These are phyloP conservation scores for Pachysandra terminalis DNA, from an alignment of 164 flowering plant genomes.

Conservation along the genomic window DNA sequence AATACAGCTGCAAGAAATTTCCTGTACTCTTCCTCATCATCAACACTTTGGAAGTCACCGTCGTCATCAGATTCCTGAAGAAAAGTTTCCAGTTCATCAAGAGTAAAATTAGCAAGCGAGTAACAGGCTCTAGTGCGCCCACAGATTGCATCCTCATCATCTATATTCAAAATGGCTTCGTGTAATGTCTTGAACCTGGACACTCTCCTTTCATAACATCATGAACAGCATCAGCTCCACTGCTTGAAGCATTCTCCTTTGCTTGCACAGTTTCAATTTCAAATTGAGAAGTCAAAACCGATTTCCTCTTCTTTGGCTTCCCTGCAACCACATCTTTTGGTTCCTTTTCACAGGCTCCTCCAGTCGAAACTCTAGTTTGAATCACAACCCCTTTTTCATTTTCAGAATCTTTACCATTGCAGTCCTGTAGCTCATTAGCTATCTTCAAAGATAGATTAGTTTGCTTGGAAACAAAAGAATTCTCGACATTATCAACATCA, in stretches of 20 bases:
- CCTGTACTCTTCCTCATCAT: constrained; percentile 89
- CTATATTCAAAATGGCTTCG: constrained; percentile 29
- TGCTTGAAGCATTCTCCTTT: constrained; percentile 22
- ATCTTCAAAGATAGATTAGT: constrained; percentile 10
- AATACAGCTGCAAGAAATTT: constrained; percentile 92
- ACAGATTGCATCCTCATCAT: constrained; percentile 82
- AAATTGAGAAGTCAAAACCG: constrained; percentile 10
- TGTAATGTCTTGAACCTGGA: constrained; percentile 14
- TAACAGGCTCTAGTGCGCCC: constrained; percentile 89
- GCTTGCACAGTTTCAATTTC: constrained; percentile 21
- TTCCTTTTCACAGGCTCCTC: constrained; percentile 12
- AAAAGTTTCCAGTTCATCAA: constrained; percentile 94
- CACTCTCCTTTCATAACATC: constrained; percentile 25
- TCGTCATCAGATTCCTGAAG: constrained; percentile 97
- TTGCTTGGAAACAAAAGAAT: constrained; percentile 7
- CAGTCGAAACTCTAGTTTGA: constrained; percentile 23
- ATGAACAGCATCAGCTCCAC: constrained; percentile 22
- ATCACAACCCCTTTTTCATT: constrained; percentile 30
- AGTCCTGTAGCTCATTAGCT: constrained; percentile 9
- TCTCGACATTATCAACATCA: constrained; percentile 31
- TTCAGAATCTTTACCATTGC: constrained; percentile 27
- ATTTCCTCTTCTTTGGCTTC: constrained; percentile 21
- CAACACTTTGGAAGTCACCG: constrained; percentile 77
- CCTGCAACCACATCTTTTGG: constrained; percentile 9
- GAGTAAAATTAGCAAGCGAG: constrained; percentile 86